Base-by-base conservation (phyloP, 2,329 filamentous ascomycete genomes). In the Coleophoma crateriformis region DNA sequence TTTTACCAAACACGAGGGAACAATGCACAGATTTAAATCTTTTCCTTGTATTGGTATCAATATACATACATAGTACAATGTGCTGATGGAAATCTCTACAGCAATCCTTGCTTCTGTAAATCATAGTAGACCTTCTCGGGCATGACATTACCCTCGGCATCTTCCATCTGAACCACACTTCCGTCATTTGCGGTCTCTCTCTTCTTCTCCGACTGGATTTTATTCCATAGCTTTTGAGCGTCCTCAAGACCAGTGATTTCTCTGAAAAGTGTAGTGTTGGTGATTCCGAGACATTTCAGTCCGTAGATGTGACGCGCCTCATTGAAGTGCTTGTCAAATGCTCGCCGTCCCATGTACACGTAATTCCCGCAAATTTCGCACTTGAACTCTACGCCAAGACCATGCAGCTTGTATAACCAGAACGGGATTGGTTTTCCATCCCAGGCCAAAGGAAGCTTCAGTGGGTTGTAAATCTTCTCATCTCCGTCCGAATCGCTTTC, bases 371-470 rank as follows among this genome's bases (percentile, higher is more conserved):
- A 99, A 50, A 99, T 89, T 67, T 99, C 92, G 73, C 94, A 99
- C 0, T 87, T 79, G 59, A 96, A 96, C 61, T 99, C 94, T 12
- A 96, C 90, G 8, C 94, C 94, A 22, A 99, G 74, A 1, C 94
- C 94, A 64, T 99, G 94, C 14, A 99, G 78, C 60, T 96, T 94
- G 76, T 97, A 99, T 14, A 99, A 79, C 94, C 94, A 99, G 74
- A 94, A 99, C 0, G 95, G 94, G 61, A 99, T 99, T 0, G 95
- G 94, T 66, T 99, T 99, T 60, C 95, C 94, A 59, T 99, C 94
- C 95, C 95, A 99, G 2, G 90, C 92, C 7, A 99, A 78, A 0
- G 94, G 94, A 2, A 99, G 77, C 66, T 99, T 99, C 57, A 99
- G 78, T 0, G 94, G 94, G 67, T 99, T 99, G 76, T 97, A 96